These are phyloP conservation scores for Geotrichum siamense DNA, from an alignment of 1,139 yeast genomes.

Conservation along the genomic window DNA sequence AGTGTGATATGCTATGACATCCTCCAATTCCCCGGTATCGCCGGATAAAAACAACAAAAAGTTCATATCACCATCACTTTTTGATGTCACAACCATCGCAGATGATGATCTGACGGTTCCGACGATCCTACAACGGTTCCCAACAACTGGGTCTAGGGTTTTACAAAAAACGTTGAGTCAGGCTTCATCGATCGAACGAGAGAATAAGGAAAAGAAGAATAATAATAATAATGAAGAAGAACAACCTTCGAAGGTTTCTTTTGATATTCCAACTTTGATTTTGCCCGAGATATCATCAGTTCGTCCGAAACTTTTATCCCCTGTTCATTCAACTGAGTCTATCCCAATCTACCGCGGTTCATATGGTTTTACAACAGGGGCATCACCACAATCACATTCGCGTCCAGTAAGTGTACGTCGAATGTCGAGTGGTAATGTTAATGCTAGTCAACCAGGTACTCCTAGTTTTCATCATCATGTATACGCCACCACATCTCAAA, in stretches of 20 bases:
- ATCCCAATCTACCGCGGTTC: slow-evolving; percentile 23
- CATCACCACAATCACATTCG: slow-evolving; percentile 9
- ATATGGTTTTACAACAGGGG: slow-evolving; percentile 14
- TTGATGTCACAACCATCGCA: not conserved
- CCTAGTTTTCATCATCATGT: not conserved
- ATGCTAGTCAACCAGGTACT: not conserved
- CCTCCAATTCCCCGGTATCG: too few relatives aligned
- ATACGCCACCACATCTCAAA: slow-evolving; percentile 8
- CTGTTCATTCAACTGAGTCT: slow-evolving; percentile 17
- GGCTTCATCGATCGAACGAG: slow-evolving; percentile 11
- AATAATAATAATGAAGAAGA: not conserved
- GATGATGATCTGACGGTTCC: not conserved
- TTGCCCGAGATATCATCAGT: not conserved
- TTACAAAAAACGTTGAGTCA: slow-evolving; percentile 13
- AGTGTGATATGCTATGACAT: too few relatives aligned
- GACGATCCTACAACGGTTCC: slow-evolving; percentile 2
- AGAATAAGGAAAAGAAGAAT: not conserved
- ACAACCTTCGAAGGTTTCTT: slow-evolving; percentile 3
- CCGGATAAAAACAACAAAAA: too few relatives aligned
- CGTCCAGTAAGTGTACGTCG: slow-evolving; percentile 9
- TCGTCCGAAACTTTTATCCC: slow-evolving; percentile 11
- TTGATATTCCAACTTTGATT: not conserved
- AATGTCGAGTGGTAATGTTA: not conserved
- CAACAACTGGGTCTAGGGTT: slow-evolving; percentile 10
- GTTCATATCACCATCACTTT: too few relatives aligned